Conservation (phyloP, 2,329 filamentous ascomycete species). For the Tricladium varicosporioides region DNA sequence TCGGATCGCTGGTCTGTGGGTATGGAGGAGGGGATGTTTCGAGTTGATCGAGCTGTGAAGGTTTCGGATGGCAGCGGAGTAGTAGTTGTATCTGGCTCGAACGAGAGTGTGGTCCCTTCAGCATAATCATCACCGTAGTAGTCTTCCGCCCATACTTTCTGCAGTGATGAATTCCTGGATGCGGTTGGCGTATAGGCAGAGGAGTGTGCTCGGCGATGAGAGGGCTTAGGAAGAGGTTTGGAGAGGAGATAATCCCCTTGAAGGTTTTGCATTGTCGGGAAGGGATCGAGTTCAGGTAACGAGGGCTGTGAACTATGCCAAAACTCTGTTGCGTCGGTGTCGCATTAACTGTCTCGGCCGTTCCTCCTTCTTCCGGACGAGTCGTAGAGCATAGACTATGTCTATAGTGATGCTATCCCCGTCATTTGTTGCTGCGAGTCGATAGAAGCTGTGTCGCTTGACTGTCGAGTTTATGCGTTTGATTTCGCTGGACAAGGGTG, state of each 20-base stretch:
- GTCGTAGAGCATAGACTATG: neutral
- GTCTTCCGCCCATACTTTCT: constrained; percentile 30
- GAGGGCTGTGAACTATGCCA: constrained; percentile 3
- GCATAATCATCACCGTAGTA: constrained; percentile 22
- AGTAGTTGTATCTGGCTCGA: constrained; percentile 12
- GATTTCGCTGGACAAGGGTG: neutral
- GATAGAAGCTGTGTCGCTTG: constrained; percentile 1
- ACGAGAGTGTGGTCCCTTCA: constrained; percentile 6
- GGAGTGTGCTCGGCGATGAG: constrained; percentile 13
- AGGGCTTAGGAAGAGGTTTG: constrained; percentile 5
- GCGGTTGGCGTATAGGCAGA: constrained; percentile 7
- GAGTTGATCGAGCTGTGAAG: constrained; percentile 11
- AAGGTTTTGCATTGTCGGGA: constrained; percentile 14
- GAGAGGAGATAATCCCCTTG: neutral
- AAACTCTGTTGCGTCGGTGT: constrained; percentile 1
- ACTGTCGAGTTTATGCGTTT: constrained; percentile 1
- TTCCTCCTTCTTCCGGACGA: constrained; percentile 17
- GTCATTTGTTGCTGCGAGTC: neutral
- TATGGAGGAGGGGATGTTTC: constrained; percentile 7
- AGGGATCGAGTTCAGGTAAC: constrained; percentile 1
- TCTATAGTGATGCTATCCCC: constrained; percentile 3
- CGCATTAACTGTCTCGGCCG: constrained; percentile 19
- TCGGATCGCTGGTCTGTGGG: constrained; percentile 16
- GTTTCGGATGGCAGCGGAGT: constrained; percentile 9
- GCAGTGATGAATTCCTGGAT: constrained; percentile 23